Evolutionary conservation across 257 asterid species (phyloP), one percentile per base, ranked within the genome.

Genomic region (Solanum commersonii): DNA sequence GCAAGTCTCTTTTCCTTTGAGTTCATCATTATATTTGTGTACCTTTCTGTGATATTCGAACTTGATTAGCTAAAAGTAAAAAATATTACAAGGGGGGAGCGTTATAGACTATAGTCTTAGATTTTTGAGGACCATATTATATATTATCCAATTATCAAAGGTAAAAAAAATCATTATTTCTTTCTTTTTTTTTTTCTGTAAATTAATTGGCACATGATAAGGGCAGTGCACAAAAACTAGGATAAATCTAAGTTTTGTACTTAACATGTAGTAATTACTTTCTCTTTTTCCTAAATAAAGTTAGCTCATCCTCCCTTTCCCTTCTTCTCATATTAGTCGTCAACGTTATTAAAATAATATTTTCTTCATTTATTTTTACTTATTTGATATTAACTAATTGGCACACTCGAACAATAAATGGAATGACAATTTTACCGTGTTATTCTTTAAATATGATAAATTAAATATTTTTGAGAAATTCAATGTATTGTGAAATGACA

Each of bases 151-250:
- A 74, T 74, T 22, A 77, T 77, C 84, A n/a, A 38, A 77, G 84
- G 8, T 77, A 46, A 81, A 81, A 81, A 81, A 10, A 5, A 82
- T 46, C 70, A 82, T 82, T 82, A 35, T 35, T 20, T 18, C 8
- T 10, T 31, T 31, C 8, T 34, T 73, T 27, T 34, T 73, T 27
- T 46, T 89, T 49, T 49, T 25, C 86, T 56, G 81, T 77, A 88
- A 89, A 89, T 90, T 91, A 89, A 89, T 90, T 90, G 90, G 77
- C 86, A 87, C 86, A 86, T 91, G 91, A 89, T 91, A 87, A 87
- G 89, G 63, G 23, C 88, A 82, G 88, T 87, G 95, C 95, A 93
- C 95, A 91, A 93, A 93, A 91, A 91, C 95, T 88, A 94, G 88
- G 88, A 88, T 72, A 74, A 87, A 91, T 91, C 78, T 88, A 86